Evolutionary conservation across 2,329 filamentous ascomycete genomes (phyloP), one percentile per base, ranked within the genome.

Genomic region (Huntiella omanensis): DNA sequence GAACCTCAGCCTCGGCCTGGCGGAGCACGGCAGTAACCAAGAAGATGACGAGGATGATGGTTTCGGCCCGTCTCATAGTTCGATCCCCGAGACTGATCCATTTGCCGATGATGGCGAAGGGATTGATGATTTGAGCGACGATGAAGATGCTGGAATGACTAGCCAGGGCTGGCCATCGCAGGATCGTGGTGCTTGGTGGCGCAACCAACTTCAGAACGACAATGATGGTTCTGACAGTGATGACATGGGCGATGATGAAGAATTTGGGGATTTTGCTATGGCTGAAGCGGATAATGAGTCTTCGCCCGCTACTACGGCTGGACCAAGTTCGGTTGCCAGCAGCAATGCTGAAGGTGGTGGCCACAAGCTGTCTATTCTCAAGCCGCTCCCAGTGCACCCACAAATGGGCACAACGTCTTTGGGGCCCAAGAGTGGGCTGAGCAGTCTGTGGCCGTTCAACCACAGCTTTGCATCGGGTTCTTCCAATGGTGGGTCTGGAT

Each of bases 201-300:
- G 67, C 50, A 60, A 56, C 37, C 62, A 64, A 28, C 59, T 66
- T 39, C 43, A 42, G 36, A 32, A 5, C 50, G 54, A 43, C 4
- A 54, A 54, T 13, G 53, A 53, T 40, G 67, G 62, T 33, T 63
- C 62, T 2, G 66, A 67, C 50, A 67, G 64, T 35, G 68, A 68
- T 37, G 68, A 69, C 43, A 68, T 67, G 22, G 64, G 66, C 33
- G 67, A 50, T 19, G 73, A 76, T 36, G 75, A 80, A 51, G 76
- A 78, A 54, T 73, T 81, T 61, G 77, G 76, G 11, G 78, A 81
- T 49, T 80, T 80, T 53, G 75, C 74, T 52, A 74, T 80, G 62
- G 71, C 75, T 8, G 75, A 77, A 56, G 62, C 68, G 43, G 63
- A 61, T 52, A 39, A 54, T 53, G 49, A 54, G 34, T 33, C 38